Conservation (phyloP, 176 grass and related monocot genomes). For the Triticum urartu region DNA sequence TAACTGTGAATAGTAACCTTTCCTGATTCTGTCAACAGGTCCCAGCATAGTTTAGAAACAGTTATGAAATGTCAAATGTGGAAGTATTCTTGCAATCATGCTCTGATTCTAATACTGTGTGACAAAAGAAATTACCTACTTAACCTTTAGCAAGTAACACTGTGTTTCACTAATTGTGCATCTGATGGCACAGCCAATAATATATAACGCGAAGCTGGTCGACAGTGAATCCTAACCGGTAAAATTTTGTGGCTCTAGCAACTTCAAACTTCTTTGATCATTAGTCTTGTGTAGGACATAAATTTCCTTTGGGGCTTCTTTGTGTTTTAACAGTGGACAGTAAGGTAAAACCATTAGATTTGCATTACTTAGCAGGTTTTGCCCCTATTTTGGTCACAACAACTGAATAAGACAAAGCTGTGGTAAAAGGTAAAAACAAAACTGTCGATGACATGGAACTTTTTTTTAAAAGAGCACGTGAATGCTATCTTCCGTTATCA, state of each 20-base stretch:
- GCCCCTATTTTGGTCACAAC: background rate
- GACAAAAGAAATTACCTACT: conserved; percentile 6
- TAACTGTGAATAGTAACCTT: conserved; percentile 2
- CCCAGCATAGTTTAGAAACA: background rate
- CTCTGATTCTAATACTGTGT: background rate
- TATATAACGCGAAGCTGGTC: background rate
- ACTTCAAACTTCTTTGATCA: background rate
- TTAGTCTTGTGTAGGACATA: background rate
- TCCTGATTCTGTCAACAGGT: conserved; percentile 1
- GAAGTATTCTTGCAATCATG: background rate
- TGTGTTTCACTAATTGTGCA: background rate
- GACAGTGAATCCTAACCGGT: conserved; percentile 3
- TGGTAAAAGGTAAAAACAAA: conserved; percentile 6
- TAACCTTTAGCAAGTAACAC: conserved; percentile 17
- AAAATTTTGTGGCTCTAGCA: background rate
- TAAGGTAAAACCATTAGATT: background rate
- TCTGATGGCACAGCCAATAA: background rate
- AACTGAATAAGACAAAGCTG: background rate
- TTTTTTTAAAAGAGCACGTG: background rate
- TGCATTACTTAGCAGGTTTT: conserved; percentile 7
- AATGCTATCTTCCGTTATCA: background rate
- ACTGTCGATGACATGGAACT: background rate
- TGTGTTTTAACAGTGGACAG: background rate
- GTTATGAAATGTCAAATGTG: background rate
- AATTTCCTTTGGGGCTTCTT: background rate